phyloP scores from a whole-genome alignment of 257 asterid species.

The Solanum okadae region DNA sequence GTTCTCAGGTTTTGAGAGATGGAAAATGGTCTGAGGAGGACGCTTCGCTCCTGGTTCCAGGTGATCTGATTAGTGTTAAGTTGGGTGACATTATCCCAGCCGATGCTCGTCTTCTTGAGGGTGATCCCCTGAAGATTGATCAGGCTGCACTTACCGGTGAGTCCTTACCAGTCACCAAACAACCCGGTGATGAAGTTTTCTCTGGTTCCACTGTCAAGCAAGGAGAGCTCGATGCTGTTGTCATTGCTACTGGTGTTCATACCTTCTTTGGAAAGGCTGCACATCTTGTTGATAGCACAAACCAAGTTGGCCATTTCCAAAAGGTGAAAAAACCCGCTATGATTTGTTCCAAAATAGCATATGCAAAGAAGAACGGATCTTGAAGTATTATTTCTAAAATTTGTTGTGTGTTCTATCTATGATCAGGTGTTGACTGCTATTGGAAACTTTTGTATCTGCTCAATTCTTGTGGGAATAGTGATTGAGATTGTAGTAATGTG shows the following conservation, averaged over 20 bases:
- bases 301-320: slow-evolving; percentile 78
- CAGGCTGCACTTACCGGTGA: slow-evolving; percentile 86
- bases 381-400: slow-evolving; percentile 10
- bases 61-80: slow-evolving; percentile 69
- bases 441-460: slow-evolving; percentile 88
- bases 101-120: slow-evolving; percentile 74
- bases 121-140: slow-evolving; percentile 75
- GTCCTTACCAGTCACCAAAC: slow-evolving; percentile 60
- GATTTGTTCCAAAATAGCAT: neutral
- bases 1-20: slow-evolving; percentile 48
- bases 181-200: slow-evolving; percentile 48
- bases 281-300: slow-evolving; percentile 80
- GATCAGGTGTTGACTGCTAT: slow-evolving; percentile 70
- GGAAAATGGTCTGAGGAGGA: slow-evolving; percentile 77
- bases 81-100: slow-evolving; percentile 80
- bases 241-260: slow-evolving; percentile 76
- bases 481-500: slow-evolving; percentile 75
- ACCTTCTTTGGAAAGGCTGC: slow-evolving; percentile 90
- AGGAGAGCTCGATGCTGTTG: slow-evolving; percentile 79
- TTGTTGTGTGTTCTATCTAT: slow-evolving; percentile 33
- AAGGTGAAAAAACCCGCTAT: slow-evolving; percentile 21
- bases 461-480: slow-evolving; percentile 68
- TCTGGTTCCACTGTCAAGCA: slow-evolving; percentile 92
- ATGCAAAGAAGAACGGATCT: slow-evolving; percentile 26
- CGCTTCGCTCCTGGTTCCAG: slow-evolving; percentile 70